Percentiles rank a stretch among this genome's conserved stretches.
Evolutionary conservation across 495 filamentous ascomycete genomes (phyloP).

Genomic region (Xylaria sp.): DNA sequence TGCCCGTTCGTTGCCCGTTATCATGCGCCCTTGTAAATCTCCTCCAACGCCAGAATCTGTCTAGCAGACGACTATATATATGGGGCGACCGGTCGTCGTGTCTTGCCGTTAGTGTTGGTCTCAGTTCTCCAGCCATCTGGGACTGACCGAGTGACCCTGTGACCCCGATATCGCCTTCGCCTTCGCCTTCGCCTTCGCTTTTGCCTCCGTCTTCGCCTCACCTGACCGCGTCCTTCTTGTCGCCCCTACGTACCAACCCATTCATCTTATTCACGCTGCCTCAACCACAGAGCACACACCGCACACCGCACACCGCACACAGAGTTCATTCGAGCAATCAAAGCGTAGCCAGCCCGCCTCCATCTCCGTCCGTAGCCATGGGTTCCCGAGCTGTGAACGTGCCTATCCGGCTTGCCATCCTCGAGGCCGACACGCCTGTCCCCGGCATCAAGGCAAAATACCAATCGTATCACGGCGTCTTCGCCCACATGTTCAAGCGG

Average conservation of each 20-base stretch:
- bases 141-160: not conserved
- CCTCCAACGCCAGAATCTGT: not conserved
- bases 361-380: constrained; percentile 29
- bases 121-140: not conserved
- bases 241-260: not conserved
- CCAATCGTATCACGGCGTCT: constrained; percentile 76
- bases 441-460: constrained; percentile 64
- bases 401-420: constrained; percentile 79
- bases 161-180: constrained; percentile 6
- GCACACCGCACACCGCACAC: not conserved
- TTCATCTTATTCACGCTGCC: not conserved
- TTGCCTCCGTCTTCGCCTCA: not conserved
- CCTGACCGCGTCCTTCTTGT: too few relatives aligned
- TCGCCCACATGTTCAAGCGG: constrained; percentile 63
- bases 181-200: not conserved
- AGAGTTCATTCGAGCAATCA: not conserved
- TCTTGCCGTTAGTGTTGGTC: not conserved
- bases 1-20: not conserved
- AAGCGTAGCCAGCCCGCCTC: not conserved
- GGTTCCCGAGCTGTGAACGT: constrained; percentile 34
- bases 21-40: too few relatives aligned
- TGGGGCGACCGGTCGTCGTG: constrained; percentile 16
- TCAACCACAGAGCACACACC: not conserved
- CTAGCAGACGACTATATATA: not conserved
- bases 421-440: constrained; percentile 80